Evolutionary conservation across 305 asterid genomes (phyloP).

Genomic region (Plantago rigida): DNA sequence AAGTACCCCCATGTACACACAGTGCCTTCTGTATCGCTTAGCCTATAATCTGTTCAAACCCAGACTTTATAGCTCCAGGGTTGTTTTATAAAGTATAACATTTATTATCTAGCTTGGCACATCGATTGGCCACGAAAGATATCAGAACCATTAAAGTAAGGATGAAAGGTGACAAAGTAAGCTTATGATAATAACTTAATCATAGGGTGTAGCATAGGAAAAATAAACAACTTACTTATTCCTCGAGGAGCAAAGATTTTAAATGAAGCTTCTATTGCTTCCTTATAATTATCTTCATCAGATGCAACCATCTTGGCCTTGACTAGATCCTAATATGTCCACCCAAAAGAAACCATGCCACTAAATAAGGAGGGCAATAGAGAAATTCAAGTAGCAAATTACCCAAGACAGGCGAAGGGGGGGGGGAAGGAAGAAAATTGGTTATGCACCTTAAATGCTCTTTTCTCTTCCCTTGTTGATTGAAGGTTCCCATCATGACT

Average conservation of each 20-base stretch:
- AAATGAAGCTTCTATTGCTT: conserved; percentile 83
- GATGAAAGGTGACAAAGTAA: too few species aligned
- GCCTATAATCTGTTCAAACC: too few species aligned
- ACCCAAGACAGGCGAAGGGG: neutral
- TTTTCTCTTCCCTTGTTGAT: conserved; percentile 74
- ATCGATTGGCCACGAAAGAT: too few species aligned
- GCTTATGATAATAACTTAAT: too few species aligned
- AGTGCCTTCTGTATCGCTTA: too few species aligned
- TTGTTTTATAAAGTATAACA: too few species aligned
- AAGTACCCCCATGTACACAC: too few species aligned
- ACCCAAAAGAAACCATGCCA: conserved; percentile 28
- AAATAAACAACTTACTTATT: conserved; percentile 53
- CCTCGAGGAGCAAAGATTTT: conserved; percentile 81
- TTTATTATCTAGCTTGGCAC: too few species aligned
- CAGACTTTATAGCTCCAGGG: too few species aligned
- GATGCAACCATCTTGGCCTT: conserved; percentile 65
- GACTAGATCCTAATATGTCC: conserved; percentile 54
- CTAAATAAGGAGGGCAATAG: conserved; percentile 26
- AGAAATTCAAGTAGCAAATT: neutral
- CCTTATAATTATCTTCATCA: conserved; percentile 91
- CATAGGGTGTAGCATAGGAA: too few species aligned
- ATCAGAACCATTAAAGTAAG: too few species aligned
- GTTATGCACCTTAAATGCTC: conserved; percentile 57
- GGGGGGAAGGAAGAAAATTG: conserved; percentile 1
- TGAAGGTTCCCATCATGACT: conserved; percentile 66